Conservation (phyloP, 441 rosid genomes). For the Erysimum cheiri region DNA sequence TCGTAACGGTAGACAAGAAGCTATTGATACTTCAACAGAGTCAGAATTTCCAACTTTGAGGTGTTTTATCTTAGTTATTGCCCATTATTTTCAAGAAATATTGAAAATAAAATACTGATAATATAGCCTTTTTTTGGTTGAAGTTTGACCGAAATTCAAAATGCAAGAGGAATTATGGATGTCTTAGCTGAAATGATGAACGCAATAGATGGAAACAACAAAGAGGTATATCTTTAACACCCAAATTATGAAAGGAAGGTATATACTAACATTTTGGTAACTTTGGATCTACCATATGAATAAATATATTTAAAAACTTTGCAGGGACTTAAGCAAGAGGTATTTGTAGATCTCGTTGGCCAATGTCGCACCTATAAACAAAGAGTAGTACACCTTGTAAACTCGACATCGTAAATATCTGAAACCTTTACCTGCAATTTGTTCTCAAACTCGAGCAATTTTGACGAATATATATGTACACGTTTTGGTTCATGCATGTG, state of each 20-base stretch:
- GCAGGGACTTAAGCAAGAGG: constrained; percentile 97
- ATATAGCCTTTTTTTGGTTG: constrained; percentile 16
- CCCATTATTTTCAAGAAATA: neutral
- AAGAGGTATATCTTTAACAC: constrained; percentile 60
- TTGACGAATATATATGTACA: neutral
- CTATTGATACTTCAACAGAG: constrained; percentile 71
- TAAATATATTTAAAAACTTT: constrained; percentile 22
- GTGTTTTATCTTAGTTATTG: constrained; percentile 45
- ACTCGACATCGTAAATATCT: constrained; percentile 87
- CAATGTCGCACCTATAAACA: constrained; percentile 97
- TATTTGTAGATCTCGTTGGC: constrained; percentile 87
- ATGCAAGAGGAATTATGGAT: constrained; percentile 96
- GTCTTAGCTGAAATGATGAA: constrained; percentile 94
- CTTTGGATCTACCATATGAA: constrained; percentile 1
- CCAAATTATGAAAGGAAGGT: neutral
- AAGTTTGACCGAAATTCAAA: constrained; percentile 97
- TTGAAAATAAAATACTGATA: neutral
- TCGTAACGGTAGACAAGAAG: constrained; percentile 58
- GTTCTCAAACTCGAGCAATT: neutral
- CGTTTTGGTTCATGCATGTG: constrained; percentile 29
- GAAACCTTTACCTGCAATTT: neutral
- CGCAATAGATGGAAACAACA: constrained; percentile 84
- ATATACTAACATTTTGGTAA: constrained; percentile 7
- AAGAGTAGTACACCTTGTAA: constrained; percentile 97
- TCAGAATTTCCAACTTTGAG: constrained; percentile 88